Conservation (phyloP, 371 early-diverging fungal genomes). For the Mortierella sp. region DNA sequence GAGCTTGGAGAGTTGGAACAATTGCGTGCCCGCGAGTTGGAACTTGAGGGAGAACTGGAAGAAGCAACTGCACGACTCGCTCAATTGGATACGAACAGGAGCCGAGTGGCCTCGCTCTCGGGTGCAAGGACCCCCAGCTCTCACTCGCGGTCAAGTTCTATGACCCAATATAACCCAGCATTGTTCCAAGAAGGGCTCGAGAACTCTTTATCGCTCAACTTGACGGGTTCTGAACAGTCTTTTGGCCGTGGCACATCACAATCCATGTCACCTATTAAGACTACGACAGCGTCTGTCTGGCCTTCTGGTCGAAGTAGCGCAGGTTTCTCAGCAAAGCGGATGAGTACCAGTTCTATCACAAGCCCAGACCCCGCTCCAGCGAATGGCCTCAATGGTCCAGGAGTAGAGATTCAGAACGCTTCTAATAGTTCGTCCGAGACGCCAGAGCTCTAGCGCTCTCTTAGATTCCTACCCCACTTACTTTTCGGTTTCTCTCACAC, state of each 20-base stretch:
- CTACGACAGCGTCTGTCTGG: constrained; percentile 13
- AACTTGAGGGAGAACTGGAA: constrained; percentile 34
- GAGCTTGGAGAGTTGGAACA: constrained; percentile 50
- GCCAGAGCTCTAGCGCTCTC: too few species aligned
- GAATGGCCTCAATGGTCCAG: too few species aligned
- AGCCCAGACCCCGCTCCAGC: too few species aligned
- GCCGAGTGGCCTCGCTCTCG: constrained; percentile 37
- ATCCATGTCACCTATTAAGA: neutral
- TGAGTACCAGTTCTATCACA: constrained; percentile 34
- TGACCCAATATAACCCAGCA: constrained; percentile 29
- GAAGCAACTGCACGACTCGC: constrained; percentile 30
- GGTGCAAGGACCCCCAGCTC: constrained; percentile 15
- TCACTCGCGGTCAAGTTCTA: constrained; percentile 35
- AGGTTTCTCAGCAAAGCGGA: constrained; percentile 31
- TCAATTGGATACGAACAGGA: constrained; percentile 38
- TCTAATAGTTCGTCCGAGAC: too few species aligned
- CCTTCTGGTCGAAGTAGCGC: constrained; percentile 41
- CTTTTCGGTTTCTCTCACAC: too few species aligned
- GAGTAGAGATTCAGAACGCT: too few species aligned
- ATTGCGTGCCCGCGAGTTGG: constrained; percentile 49
- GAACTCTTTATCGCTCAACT: too few species aligned
- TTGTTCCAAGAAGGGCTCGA: too few species aligned
- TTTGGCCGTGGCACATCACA: too few species aligned
- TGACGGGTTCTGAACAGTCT: too few species aligned
- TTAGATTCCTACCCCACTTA: too few species aligned